Evolutionary conservation across 768 basidiomycete genomes (phyloP), one percentile per base, ranked within the genome.

Genomic region (Daedaleopsis sinensis): DNA sequence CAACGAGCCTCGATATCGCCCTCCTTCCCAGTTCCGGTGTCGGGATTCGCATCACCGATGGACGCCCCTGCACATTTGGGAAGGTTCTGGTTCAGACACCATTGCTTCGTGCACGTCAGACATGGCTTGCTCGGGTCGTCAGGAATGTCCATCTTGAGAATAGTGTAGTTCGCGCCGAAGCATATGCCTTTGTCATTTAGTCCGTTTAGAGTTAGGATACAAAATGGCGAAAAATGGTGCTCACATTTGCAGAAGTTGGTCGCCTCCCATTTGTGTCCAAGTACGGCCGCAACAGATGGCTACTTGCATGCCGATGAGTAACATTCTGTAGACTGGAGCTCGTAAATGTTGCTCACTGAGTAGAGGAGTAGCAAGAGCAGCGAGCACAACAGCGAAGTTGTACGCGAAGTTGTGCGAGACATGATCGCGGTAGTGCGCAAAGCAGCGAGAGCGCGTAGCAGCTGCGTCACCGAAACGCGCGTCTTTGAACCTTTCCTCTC

Each of bases 1-100:
- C 95, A 97, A 72, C 94, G 81, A 59, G 94, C 94, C 78, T 96
- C 94, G 23, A 97, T 93, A 74, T 96, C 94, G 46, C 95, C 95
- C 74, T 96, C 95, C 72, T 91, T 95, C 37, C 95, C 95, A 6
- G 94, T 96, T 13, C 91, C 93, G 18, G 91, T 94, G 74, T 97
- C 95, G 27, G 92, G 92, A 74, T 97, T 86, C 23, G 91, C 88
- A 69, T 94, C 91, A 24, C 94, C 95, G 55, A 96, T 76, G 52
- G 84, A 82, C 50, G 93, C 93, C 27, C 89, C 89, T 11, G 83
- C 82, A 72, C 93, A 96, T 47, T 94, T 96, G 16, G 82, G 78
- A 39, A 97, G 80, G 70, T 94, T 93, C 74, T 93, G 95, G 71
- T 96, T 92, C 57, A 95, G 79, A 76, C 95, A 97, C 91, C 95